Percentiles rank a stretch among this genome's conserved stretches.
Evolutionary conservation across 805 yeast genomes (phyloP).

Genomic region (Monosporozyma yasuniensis): DNA sequence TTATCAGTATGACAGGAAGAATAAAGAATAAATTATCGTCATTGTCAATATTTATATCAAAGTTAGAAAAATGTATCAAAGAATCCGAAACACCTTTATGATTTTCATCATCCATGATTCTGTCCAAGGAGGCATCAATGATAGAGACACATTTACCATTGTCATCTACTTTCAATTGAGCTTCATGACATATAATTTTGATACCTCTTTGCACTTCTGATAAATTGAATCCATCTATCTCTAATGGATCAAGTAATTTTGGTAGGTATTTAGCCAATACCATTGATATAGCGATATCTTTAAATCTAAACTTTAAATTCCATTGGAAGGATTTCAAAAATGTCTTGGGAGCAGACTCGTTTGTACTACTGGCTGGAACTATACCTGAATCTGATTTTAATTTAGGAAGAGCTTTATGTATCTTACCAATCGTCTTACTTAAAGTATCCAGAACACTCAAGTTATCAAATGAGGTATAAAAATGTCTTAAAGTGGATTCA

Average conservation of each 20-base stretch:
- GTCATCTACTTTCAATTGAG: slow-evolving; percentile 9
- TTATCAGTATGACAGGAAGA: slow-evolving; percentile 19
- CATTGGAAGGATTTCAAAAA: slow-evolving; percentile 9
- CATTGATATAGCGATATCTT: slow-evolving; percentile 18
- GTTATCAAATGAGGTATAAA: slow-evolving; percentile 18
- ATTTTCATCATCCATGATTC: slow-evolving; percentile 18
- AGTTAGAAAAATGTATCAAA: slow-evolving; percentile 11
- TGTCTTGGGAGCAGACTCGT: background rate
- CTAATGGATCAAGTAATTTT: slow-evolving; percentile 18
- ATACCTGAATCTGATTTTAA: background rate
- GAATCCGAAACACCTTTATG: slow-evolving; percentile 10
- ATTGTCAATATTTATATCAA: slow-evolving; percentile 5
- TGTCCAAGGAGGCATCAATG: slow-evolving; percentile 12
- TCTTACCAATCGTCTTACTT: slow-evolving; percentile 4
- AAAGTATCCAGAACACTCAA: slow-evolving; percentile 16
- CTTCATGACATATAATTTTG: slow-evolving; percentile 16
- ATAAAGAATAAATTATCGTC: background rate
- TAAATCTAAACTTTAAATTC: slow-evolving; percentile 20
- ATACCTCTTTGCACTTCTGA: slow-evolving; percentile 21
- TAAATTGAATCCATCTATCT: slow-evolving; percentile 12
- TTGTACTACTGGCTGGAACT: background rate
- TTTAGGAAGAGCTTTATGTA: background rate
- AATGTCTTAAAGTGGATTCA: slow-evolving; percentile 24
- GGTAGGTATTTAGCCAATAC: slow-evolving; percentile 19
- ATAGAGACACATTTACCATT: slow-evolving; percentile 10